Percentiles rank a stretch among this genome's conserved stretches.
Evolutionary conservation across 768 basidiomycete genomes (phyloP).

Genomic region (Hygrocybe punicea): DNA sequence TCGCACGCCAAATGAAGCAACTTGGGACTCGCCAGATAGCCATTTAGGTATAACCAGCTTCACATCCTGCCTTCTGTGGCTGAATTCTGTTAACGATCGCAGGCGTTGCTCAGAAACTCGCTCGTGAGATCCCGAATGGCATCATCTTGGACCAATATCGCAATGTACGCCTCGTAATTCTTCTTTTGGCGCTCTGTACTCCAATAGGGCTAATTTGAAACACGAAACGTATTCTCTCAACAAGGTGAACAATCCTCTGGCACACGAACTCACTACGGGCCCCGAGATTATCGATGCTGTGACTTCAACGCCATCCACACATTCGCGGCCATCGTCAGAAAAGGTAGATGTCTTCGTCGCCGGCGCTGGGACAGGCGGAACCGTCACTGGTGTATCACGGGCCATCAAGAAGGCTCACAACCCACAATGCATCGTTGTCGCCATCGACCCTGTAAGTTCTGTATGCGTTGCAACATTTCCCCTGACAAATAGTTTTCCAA

Average conservation of each 20-base stretch:
- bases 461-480: neutral
- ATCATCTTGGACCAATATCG: conserved; percentile 93
- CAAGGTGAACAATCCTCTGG: conserved; percentile 79
- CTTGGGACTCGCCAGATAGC: conserved; percentile 85
- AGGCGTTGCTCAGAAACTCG: conserved; percentile 82
- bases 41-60: conserved; percentile 75
- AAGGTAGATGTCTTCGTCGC: conserved; percentile 81
- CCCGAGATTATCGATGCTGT: conserved; percentile 88
- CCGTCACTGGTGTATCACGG: conserved; percentile 81
- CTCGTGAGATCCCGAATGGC: conserved; percentile 73
- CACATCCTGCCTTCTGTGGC: conserved; percentile 56
- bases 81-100: conserved; percentile 76
- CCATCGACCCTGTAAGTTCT: conserved; percentile 76
- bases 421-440: conserved; percentile 69
- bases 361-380: conserved; percentile 93
- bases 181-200: no score
- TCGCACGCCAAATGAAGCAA: conserved; percentile 86
- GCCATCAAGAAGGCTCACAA: conserved; percentile 81
- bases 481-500: conserved; percentile 27
- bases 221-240: no score
- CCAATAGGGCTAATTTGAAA: no score
- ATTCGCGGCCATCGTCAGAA: conserved; percentile 55
- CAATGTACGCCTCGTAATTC: conserved; percentile 48
- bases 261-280: conserved; percentile 87
- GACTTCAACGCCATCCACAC: conserved; percentile 58